These are phyloP conservation scores for Mesembryanthemum crystallinum DNA, from an alignment of 148 eudicot species.

Conservation along the genomic window DNA sequence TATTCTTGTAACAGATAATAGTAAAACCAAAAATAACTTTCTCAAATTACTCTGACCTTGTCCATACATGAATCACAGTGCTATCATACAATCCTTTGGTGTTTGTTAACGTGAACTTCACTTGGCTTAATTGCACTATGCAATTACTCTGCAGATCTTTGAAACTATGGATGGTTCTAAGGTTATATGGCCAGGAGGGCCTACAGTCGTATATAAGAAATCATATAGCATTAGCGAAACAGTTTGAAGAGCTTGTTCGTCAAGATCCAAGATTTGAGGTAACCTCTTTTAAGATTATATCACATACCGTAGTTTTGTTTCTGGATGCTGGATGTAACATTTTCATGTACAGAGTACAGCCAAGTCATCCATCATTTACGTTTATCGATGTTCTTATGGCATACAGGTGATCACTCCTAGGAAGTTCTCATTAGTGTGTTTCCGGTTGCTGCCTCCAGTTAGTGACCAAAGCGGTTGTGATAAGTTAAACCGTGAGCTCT, in stretches of 20 bases:
- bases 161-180: constrained; percentile 91
- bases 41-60: not conserved
- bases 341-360: no score
- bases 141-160: constrained; percentile 54
- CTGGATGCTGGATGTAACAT: no score
- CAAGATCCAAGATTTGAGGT: constrained; percentile 90
- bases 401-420: constrained; percentile 73
- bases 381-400: not conserved
- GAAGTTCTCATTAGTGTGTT: constrained; percentile 79
- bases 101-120: not conserved
- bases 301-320: not conserved
- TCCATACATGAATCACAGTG: not conserved
- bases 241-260: constrained; percentile 65
- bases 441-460: constrained; percentile 58
- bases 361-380: no score
- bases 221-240: constrained; percentile 72
- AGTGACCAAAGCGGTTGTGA: constrained; percentile 41
- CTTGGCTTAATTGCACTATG: not conserved
- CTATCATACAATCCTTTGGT: not conserved
- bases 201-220: constrained; percentile 83
- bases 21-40: no score
- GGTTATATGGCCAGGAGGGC: constrained; percentile 79
- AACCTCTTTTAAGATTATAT: constrained; percentile 7
- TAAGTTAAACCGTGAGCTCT: constrained; percentile 60
- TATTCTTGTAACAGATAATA: no score